Percentiles rank a stretch among this genome's conserved stretches.
Evolutionary conservation across 768 basidiomycete species (phyloP).

Genomic region (Cyathus striatus): DNA sequence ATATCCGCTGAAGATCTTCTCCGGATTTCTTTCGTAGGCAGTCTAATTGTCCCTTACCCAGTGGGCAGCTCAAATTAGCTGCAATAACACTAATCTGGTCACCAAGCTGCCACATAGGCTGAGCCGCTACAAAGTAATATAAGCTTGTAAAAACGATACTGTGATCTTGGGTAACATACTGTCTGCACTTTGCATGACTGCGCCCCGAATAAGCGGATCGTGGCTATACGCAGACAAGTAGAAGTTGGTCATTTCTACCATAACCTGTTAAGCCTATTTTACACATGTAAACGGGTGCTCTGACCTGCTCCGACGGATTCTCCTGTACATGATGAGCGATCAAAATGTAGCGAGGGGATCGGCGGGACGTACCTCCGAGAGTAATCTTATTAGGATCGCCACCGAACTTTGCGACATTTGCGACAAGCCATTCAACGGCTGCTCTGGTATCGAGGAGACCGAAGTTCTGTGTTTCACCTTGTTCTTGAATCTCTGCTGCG

Average conservation of each 20-base stretch:
- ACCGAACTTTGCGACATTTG: too few species aligned
- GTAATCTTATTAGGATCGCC: conserved; percentile 39
- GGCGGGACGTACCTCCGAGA: conserved; percentile 25
- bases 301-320: conserved; percentile 28
- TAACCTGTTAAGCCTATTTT: background rate
- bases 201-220: conserved; percentile 24
- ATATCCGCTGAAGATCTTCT: conserved; percentile 13
- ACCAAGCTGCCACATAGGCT: conserved; percentile 27
- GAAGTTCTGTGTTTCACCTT: conserved; percentile 33
- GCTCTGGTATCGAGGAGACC: conserved; percentile 45
- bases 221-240: conserved; percentile 23
- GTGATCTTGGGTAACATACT: conserved; percentile 12
- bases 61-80: conserved; percentile 19
- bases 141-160: background rate
- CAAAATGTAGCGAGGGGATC: background rate
- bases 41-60: conserved; percentile 17
- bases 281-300: background rate
- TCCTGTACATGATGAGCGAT: conserved; percentile 9
- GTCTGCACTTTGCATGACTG: conserved; percentile 28
- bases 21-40: conserved; percentile 22
- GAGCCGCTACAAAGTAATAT: conserved; percentile 13
- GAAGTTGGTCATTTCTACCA: conserved; percentile 27
- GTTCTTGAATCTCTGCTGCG: conserved; percentile 29
- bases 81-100: conserved; percentile 22
- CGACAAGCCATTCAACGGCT: conserved; percentile 38